Base-by-base conservation (phyloP, 2,329 filamentous ascomycete species). In the Neopestalotiopsis sp. region DNA sequence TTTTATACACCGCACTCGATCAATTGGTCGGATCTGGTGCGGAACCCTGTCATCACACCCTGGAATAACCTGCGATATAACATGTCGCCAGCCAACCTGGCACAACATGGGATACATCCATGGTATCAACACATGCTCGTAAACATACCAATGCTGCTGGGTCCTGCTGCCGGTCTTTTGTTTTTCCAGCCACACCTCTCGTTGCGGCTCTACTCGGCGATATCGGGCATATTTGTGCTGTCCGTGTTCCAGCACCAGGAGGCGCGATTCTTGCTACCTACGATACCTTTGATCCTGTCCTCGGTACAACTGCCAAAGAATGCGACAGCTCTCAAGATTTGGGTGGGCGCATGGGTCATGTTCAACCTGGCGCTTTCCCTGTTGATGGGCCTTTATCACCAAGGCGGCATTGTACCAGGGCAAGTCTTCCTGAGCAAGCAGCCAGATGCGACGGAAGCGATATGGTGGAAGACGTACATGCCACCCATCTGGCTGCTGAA, bases 391-490 rank as follows among this genome's bases (percentile, higher is more conserved):
- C 83, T 89, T 4, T 95, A 94, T 76, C 93, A 95, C 78, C 93
- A 95, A 80, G 93, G 91, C 34, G 93, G 93, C 58, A 88, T 95
- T 32, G 86, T 95, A 1, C 91, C 92, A 0, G 90, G 89, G 6
- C 93, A 95, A 75, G 89, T 92, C 0, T 93, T 93, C 76, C 85
- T 95, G 75, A 92, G 90, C 75, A 88, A 88, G 67, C 90, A 92
- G 72, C 85, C 88, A 4, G 90, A 92, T 71, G 89, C 92, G 9
- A 90, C 89, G 1, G 86, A 91, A 42, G 91, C 91, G 3, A 85
- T 93, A 65, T 95, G 93, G 93, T 95, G 93, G 93, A 95, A 94
- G 78, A 95, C 93, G 1, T 95, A 95, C 77, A 92, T 90, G 77
- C 93, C 93, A 20, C 93, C 93, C 0, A 91, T 92, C 45, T 95